Base-by-base conservation (phyloP, 495 filamentous ascomycete genomes). In the Penicillium nucicola region DNA sequence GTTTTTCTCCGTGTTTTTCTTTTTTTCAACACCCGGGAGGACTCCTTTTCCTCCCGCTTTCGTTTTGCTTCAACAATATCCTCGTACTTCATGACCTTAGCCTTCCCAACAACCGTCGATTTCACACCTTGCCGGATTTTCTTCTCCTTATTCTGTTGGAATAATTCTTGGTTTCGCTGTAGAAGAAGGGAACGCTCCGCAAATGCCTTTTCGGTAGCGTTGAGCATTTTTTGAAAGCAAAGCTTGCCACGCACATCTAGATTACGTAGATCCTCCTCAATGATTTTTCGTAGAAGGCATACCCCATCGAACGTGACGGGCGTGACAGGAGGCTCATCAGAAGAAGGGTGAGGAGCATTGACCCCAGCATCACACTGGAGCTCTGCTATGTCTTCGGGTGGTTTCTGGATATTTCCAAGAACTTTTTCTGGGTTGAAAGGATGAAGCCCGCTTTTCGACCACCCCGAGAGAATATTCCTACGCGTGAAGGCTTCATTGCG, bases 71-170 rank as follows among this genome's bases (percentile, higher is more conserved):
- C 48, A 48, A 64, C 56, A 34, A 71, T 54, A 50, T 71, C 56
- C 0, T 71, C 63, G 57, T 56, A 70, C 58, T 60, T 69, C 58
- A 68, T 68, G 0, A 66, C 66, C 54, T 65, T 69, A 32, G 52
- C 61, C 52, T 63, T 58, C 40, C 60, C 63, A 56, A 70, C 32
- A n/a, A 65, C 42, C 28, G 42, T 28, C 48, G 56, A n/a, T n/a
- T n/a, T n/a, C n/a, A n/a, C n/a, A n/a, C 55, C 46, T 48, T 55
- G 47, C 52, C 68, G 17, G 62, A 68, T 62, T 61, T 43, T 43
- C 58, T 52, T 58, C 57, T 65, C 56, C 52, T 62, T 58, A 42
- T 71, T 69, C 13, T 68, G 64, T 51, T 48, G 50, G 37, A 45
- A 31, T 41, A 64, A 56, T 44, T 54, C 52, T 48, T 58, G 48